Percentiles rank a stretch among this genome's conserved stretches.
phyloP scores from a whole-genome alignment of 2,329 filamentous ascomycete species.

The Arthrocladium fulminans region DNA sequence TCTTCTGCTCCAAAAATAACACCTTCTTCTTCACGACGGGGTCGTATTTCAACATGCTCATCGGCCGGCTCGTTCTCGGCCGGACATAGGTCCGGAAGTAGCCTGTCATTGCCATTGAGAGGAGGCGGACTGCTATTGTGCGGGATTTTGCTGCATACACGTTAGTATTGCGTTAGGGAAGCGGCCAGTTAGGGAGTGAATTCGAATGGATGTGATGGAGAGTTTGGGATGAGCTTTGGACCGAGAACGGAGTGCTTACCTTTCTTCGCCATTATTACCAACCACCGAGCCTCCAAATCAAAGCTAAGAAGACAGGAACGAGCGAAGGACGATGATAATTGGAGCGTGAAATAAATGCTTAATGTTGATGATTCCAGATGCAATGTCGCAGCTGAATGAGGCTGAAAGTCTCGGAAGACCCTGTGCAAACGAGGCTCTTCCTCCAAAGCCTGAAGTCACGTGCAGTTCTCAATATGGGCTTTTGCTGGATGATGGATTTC shows the following conservation, averaged over 20 bases:
- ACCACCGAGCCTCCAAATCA: too few species aligned
- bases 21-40: conserved; percentile 95
- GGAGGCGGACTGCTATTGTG: conserved; percentile 81
- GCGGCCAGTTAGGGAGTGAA: not conserved
- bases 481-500: too few species aligned
- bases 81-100: conserved; percentile 90
- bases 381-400: not conserved
- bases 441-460: too few species aligned
- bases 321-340: not conserved
- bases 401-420: too few species aligned
- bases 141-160: conserved; percentile 67
- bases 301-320: not conserved
- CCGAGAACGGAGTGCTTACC: conserved; percentile 1
- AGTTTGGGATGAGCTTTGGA: not conserved
- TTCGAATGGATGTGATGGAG: not conserved
- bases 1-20: conserved; percentile 87
- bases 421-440: too few species aligned
- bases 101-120: conserved; percentile 96
- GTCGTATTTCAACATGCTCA: conserved; percentile 99
- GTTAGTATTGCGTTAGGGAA: too few species aligned
- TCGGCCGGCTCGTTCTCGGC: conserved; percentile 67
- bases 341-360: not conserved
- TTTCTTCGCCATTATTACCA: conserved; percentile 12
- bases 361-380: not conserved
- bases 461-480: not conserved